Evolutionary conservation across 495 filamentous ascomycete species (phyloP).

Genomic region (Halenospora varia): DNA sequence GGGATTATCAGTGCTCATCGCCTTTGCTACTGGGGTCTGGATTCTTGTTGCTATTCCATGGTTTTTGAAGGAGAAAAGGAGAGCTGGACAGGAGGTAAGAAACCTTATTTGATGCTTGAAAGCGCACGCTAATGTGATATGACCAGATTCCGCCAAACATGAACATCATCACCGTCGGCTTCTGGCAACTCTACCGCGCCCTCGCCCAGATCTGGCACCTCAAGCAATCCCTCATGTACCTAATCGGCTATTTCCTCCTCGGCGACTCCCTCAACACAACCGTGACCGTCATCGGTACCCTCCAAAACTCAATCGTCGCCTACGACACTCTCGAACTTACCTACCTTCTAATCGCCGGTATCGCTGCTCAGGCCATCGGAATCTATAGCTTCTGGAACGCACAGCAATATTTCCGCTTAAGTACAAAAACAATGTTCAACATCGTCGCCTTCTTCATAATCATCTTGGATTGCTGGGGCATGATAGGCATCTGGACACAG

Average conservation of each 20-base stretch:
- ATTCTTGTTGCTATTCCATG: conserved; percentile 55
- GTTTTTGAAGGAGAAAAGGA: conserved; percentile 60
- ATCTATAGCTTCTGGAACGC: conserved; percentile 58
- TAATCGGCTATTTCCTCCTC: conserved; percentile 62
- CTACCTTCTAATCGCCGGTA: conserved; percentile 60
- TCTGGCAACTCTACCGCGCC: conserved; percentile 56
- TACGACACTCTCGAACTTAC: conserved; percentile 59
- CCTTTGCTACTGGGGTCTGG: conserved; percentile 62
- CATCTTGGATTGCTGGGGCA: conserved; percentile 59
- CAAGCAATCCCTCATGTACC: conserved; percentile 60
- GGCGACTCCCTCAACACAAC: conserved; percentile 64
- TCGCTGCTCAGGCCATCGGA: conserved; percentile 56
- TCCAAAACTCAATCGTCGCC: conserved; percentile 57
- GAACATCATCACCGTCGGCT: conserved; percentile 48
- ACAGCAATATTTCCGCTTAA: conserved; percentile 47
- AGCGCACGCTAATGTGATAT: background rate
- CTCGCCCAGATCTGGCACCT: conserved; percentile 55
- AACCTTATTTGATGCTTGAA: background rate
- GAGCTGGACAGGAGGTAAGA: conserved; percentile 46
- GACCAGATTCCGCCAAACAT: conserved; percentile 26
- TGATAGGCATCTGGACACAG: conserved; percentile 63
- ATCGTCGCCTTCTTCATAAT: conserved; percentile 51
- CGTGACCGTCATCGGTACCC: conserved; percentile 59
- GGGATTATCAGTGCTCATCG: conserved; percentile 59
- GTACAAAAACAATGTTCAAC: conserved; percentile 63